phyloP scores from a whole-genome alignment of 2,329 filamentous ascomycete genomes.

The Immersiporthe knoxdaviesiana region DNA sequence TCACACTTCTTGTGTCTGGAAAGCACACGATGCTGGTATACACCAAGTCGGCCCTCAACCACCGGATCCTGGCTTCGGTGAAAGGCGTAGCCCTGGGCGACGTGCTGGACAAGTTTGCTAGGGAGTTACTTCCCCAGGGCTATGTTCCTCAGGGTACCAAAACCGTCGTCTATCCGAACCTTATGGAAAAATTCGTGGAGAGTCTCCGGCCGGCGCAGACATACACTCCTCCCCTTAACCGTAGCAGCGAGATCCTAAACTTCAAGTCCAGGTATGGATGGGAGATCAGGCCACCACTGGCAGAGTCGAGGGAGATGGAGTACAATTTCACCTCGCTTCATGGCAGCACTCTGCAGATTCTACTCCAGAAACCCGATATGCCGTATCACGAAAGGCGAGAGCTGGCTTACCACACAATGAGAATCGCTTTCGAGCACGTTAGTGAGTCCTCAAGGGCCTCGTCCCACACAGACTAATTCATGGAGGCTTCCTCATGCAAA shows the following conservation, averaged over 20 bases:
- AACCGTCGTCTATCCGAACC: conserved; percentile 78
- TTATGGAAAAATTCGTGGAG: conserved; percentile 82
- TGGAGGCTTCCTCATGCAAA: neutral
- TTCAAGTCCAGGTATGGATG: conserved; percentile 54
- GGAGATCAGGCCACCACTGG: conserved; percentile 70
- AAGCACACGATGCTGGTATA: conserved; percentile 88
- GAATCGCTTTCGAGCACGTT: conserved; percentile 85
- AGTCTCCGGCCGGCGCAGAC: conserved; percentile 48
- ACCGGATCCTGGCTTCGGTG: conserved; percentile 73
- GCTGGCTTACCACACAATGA: conserved; percentile 76
- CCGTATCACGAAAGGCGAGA: conserved; percentile 63
- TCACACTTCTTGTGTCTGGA: conserved; percentile 87
- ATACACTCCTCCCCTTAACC: conserved; percentile 61
- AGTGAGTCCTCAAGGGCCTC: conserved; percentile 35
- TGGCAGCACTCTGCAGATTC: conserved; percentile 56
- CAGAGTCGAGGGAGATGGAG: conserved; percentile 57
- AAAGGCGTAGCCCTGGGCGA: conserved; percentile 82
- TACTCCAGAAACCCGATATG: conserved; percentile 39
- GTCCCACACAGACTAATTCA: neutral
- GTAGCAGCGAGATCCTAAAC: conserved; percentile 60
- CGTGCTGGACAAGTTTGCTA: conserved; percentile 83
- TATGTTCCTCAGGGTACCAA: conserved; percentile 49
- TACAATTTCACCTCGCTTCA: conserved; percentile 78
- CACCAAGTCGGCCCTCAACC: conserved; percentile 68
- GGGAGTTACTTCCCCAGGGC: conserved; percentile 69